Evolutionary conservation across 495 filamentous ascomycete genomes (phyloP), one percentile per base, ranked within the genome.

Genomic region (Lophiostoma macrostomum): DNA sequence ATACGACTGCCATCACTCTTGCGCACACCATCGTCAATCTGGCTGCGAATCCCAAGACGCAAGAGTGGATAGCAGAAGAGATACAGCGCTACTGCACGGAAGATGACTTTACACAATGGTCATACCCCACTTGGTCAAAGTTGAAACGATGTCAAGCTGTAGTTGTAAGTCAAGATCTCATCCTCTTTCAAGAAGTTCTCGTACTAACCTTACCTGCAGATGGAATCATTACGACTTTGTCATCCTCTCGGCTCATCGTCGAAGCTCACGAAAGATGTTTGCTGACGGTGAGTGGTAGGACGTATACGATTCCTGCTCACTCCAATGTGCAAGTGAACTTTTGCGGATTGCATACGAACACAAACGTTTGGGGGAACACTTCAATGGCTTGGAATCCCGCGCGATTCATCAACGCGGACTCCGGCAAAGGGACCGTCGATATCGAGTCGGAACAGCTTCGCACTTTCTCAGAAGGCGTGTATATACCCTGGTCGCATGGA

Each of bases 61-160:
- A 64, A 37, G 65, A 64, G 3, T 69, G 61, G 65, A 58, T 69
- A 7, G 18, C 42, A n/a, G 62, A 67, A 34, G 63, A 67, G 50
- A 51, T 66, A 14, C 23, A 43, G 14, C 18, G 37, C 20, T 48
- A 50, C 23, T 14, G 36, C 4, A 13, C 40, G 8, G 23, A 38
- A 5, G 32, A 43, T 14, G 45, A 46, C 24, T 8, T 16, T 1
- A 16, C 24, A n/a, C 12, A 13, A 7, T 50, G 40, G 53, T 18
- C 24, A 16, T 63, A 50, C 16, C 12, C 20, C 12, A 46, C 23
- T 13, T 63, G 29, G 23, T 24, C 52, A 37, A 52, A 49, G 12
- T 24, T 61, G 5, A 61, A 61, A 30, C 53, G 53, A 5, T 58
- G 53, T 20, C 25, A 18, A 13, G 47, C 54, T 4, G 59, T 63